Conservation (phyloP, 345 rosid genomes). For the Ailanthus altissimus region DNA sequence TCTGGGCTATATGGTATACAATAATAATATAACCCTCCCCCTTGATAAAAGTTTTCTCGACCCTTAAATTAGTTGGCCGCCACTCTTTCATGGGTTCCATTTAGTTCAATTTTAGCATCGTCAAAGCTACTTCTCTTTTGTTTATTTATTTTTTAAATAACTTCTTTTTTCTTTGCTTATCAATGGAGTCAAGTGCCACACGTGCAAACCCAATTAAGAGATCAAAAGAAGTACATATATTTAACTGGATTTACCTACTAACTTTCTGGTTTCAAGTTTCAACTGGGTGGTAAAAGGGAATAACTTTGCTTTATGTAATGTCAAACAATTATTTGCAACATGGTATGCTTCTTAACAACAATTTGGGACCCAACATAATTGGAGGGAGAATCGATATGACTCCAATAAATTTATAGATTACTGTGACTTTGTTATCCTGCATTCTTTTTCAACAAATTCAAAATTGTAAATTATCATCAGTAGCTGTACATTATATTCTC, state of each 20-base stretch:
- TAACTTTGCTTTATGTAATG: slow-evolving; percentile 1
- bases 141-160: not conserved
- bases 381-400: not conserved
- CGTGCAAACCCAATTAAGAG: slow-evolving; percentile 19
- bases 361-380: not conserved
- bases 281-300: not conserved
- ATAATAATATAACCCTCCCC: not conserved
- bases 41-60: not conserved
- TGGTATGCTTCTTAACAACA: slow-evolving; percentile 8
- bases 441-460: not conserved
- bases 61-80: slow-evolving; percentile 27
- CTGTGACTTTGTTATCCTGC: slow-evolving; percentile 2
- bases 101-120: slow-evolving; percentile 14
- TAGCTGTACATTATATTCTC: too few relatives aligned
- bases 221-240: not conserved
- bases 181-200: slow-evolving; percentile 11
- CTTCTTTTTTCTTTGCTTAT: not conserved
- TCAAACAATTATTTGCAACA: slow-evolving; percentile 15
- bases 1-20: slow-evolving; percentile 1
- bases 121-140: not conserved
- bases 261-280: not conserved
- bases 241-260: not conserved
- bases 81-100: slow-evolving; percentile 31
- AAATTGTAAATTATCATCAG: not conserved
- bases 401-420: not conserved